phyloP scores from a whole-genome alignment of 2,329 filamentous ascomycete species.

The Cladophialophora yegresii region DNA sequence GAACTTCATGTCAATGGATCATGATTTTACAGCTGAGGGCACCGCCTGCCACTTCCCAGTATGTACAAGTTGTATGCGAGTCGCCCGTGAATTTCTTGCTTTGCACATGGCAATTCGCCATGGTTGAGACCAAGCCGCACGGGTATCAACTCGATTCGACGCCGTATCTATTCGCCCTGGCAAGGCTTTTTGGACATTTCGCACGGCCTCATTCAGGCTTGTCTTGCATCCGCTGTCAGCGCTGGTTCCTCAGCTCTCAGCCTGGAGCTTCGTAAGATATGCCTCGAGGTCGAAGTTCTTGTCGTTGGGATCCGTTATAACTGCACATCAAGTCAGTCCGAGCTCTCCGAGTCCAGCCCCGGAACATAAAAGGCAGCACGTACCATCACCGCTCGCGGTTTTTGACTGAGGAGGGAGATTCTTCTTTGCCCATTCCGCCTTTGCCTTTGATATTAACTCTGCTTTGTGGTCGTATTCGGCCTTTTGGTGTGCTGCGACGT shows the following conservation, averaged over 20 bases:
- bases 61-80: conserved; percentile 30
- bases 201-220: conserved; percentile 3
- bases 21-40: conserved; percentile 26
- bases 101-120: conserved; percentile 12
- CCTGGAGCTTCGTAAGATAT: conserved; percentile 57
- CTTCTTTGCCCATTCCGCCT: conserved; percentile 85
- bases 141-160: conserved; percentile 29
- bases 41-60: conserved; percentile 18
- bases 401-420: conserved; percentile 55
- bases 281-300: conserved; percentile 93
- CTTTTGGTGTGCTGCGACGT: conserved; percentile 70
- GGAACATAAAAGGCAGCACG: conserved; percentile 1
- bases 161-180: conserved; percentile 25
- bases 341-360: neutral
- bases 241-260: conserved; percentile 29
- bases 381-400: conserved; percentile 44
- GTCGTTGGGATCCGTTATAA: conserved; percentile 75
- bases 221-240: neutral
- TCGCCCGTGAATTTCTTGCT: conserved; percentile 16
- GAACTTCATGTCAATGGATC: conserved; percentile 20
- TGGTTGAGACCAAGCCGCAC: conserved; percentile 15
- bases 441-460: conserved; percentile 87
- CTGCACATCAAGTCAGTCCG: conserved; percentile 47
- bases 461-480: conserved; percentile 89
- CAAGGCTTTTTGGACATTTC: conserved; percentile 12